These are phyloP conservation scores for Solidago caesia DNA, from an alignment of 129 eudicot genomes.

Conservation along the genomic window DNA sequence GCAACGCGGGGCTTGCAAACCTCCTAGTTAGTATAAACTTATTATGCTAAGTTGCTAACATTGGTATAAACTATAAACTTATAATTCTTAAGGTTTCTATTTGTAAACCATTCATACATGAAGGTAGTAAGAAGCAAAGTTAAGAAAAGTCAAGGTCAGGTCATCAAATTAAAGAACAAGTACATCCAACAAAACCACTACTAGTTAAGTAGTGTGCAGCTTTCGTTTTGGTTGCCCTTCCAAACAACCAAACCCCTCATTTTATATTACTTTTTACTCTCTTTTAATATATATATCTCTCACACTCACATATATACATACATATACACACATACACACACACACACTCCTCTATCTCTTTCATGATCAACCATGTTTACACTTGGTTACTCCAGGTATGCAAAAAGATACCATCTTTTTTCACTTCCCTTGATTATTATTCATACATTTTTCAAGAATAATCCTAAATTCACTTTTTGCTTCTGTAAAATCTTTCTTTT, in stretches of 20 bases:
- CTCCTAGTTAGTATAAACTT: too few relatives aligned
- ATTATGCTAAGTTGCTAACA: too few relatives aligned
- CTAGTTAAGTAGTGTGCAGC: too few relatives aligned
- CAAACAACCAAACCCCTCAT: slow-evolving; percentile 31
- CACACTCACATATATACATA: too few relatives aligned
- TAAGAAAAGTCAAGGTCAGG: background rate
- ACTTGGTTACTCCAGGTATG: slow-evolving; percentile 32
- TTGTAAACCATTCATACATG: background rate
- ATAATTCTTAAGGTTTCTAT: background rate
- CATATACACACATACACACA: background rate
- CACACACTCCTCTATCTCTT: slow-evolving; percentile 13
- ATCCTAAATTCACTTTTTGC: slow-evolving; percentile 20
- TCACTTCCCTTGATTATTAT: slow-evolving; percentile 15
- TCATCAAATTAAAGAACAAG: background rate
- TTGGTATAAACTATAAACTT: background rate
- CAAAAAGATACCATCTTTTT: slow-evolving; percentile 24
- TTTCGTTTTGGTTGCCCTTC: slow-evolving; percentile 25
- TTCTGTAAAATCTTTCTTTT: slow-evolving; percentile 7
- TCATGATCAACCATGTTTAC: slow-evolving; percentile 30
- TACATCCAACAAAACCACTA: background rate
- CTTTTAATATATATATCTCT: background rate
- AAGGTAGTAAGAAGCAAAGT: background rate
- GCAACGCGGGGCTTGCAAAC: too few relatives aligned
- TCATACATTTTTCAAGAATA: background rate
- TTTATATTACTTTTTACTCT: slow-evolving; percentile 16